Evolutionary conservation across 805 yeast genomes (phyloP).

Genomic region (Candida pseudofarinosa): DNA sequence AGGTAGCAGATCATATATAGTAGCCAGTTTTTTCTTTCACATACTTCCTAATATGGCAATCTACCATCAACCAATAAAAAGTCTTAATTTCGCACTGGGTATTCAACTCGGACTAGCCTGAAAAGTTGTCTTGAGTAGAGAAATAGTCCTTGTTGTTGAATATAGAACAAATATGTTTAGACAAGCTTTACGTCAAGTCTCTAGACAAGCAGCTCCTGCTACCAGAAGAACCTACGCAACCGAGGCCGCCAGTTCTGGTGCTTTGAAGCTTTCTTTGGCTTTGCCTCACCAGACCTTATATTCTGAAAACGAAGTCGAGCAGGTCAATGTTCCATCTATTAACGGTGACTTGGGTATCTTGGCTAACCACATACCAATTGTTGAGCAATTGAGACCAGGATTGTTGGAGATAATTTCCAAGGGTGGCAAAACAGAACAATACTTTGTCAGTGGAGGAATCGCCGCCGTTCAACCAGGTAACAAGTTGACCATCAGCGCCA

Average conservation of each 20-base stretch:
- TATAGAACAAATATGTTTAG: conserved; percentile 46
- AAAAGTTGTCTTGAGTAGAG: neutral
- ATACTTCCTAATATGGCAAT: conserved; percentile 25
- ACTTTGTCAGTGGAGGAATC: conserved; percentile 92
- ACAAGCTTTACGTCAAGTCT: conserved; percentile 57
- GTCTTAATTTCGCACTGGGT: conserved; percentile 10
- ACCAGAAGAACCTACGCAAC: conserved; percentile 89
- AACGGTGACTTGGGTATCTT: conserved; percentile 96
- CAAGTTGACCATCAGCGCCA: conserved; percentile 82
- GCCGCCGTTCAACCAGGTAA: conserved; percentile 96
- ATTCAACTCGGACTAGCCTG: conserved; percentile 9
- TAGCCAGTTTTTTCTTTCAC: conserved; percentile 1
- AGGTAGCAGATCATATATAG: conserved; percentile 5
- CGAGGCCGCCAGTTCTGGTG: conserved; percentile 56
- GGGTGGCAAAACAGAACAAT: conserved; percentile 67
- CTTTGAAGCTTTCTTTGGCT: conserved; percentile 82
- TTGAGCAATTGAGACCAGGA: conserved; percentile 96
- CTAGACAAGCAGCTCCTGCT: conserved; percentile 52
- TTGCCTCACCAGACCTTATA: conserved; percentile 79
- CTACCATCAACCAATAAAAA: conserved; percentile 32
- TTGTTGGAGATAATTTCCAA: conserved; percentile 85
- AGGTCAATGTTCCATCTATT: conserved; percentile 93
- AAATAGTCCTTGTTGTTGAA: neutral
- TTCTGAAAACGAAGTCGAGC: conserved; percentile 50
- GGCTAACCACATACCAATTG: conserved; percentile 96